These are phyloP conservation scores for Aspergillus thermomutatus DNA, from an alignment of 2,329 filamentous ascomycete species.

Conservation along the genomic window DNA sequence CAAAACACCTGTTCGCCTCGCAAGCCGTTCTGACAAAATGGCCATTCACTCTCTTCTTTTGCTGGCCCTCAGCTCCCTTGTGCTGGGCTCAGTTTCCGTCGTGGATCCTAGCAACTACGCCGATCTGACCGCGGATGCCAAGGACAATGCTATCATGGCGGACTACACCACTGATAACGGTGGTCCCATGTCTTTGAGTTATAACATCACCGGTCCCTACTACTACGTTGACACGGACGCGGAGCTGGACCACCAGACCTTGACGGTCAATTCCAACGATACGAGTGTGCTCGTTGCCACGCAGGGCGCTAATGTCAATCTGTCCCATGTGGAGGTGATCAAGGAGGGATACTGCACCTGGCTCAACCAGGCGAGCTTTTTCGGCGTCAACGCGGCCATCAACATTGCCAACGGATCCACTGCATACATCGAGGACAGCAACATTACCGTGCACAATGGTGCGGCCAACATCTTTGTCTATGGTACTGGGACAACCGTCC, in stretches of 20 bases:
- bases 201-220: slow-evolving; percentile 3
- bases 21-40: no score
- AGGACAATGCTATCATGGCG: background rate
- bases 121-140: background rate
- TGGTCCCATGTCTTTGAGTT: background rate
- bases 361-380: slow-evolving; percentile 28
- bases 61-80: no score
- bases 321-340: slow-evolving; percentile 23
- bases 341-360: slow-evolving; percentile 30
- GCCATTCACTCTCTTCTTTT: no score
- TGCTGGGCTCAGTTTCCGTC: no score
- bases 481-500: slow-evolving; percentile 24
- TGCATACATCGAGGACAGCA: slow-evolving; percentile 22
- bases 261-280: slow-evolving; percentile 14
- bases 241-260: slow-evolving; percentile 8
- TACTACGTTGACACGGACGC: slow-evolving; percentile 4
- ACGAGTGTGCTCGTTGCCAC: slow-evolving; percentile 16
- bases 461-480: slow-evolving; percentile 34
- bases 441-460: slow-evolving; percentile 34
- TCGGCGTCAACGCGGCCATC: slow-evolving; percentile 29
- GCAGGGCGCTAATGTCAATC: slow-evolving; percentile 9
- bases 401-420: slow-evolving; percentile 29
- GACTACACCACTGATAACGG: slow-evolving; percentile 2
- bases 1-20: no score
- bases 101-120: slow-evolving; percentile 4